These are phyloP conservation scores for Lanmaoa pseudosensibilis DNA, from an alignment of 768 basidiomycete genomes.

Conservation along the genomic window DNA sequence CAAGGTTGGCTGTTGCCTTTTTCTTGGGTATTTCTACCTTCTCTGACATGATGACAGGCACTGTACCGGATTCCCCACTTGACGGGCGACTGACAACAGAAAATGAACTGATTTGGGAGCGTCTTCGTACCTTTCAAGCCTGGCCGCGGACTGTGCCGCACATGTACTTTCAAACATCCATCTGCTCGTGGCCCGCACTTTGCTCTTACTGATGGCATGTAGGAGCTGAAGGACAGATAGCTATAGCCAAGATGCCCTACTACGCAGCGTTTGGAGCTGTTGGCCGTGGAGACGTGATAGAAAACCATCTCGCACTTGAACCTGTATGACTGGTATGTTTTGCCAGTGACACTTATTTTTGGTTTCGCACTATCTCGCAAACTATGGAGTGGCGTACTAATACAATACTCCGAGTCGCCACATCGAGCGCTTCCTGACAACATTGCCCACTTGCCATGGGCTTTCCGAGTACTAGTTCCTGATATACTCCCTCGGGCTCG, in stretches of 20 bases:
- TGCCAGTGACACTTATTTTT: slow-evolving; percentile 4
- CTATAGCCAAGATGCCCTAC: too few relatives aligned
- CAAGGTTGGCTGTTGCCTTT: slow-evolving; percentile 18
- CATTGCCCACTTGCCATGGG: neutral
- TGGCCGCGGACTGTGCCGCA: slow-evolving; percentile 22
- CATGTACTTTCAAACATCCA: slow-evolving; percentile 1
- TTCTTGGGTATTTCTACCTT: slow-evolving; percentile 25
- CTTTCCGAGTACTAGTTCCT: neutral
- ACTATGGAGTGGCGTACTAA: slow-evolving; percentile 5
- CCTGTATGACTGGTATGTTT: neutral
- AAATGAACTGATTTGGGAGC: slow-evolving; percentile 29
- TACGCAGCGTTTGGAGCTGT: neutral
- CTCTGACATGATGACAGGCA: slow-evolving; percentile 26
- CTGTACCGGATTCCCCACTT: slow-evolving; percentile 8
- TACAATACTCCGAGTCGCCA: neutral
- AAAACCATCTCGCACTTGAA: neutral
- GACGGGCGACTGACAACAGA: slow-evolving; percentile 13
- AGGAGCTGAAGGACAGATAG: neutral
- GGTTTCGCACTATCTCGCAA: neutral
- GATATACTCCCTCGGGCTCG: neutral
- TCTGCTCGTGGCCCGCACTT: neutral
- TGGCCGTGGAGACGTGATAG: neutral
- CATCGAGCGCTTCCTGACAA: neutral
- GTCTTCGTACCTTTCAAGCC: slow-evolving; percentile 18
- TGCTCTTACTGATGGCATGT: neutral